These are phyloP conservation scores for Chlamydomonas urium DNA, from an alignment of 139 green algal genomes.

Conservation along the genomic window DNA sequence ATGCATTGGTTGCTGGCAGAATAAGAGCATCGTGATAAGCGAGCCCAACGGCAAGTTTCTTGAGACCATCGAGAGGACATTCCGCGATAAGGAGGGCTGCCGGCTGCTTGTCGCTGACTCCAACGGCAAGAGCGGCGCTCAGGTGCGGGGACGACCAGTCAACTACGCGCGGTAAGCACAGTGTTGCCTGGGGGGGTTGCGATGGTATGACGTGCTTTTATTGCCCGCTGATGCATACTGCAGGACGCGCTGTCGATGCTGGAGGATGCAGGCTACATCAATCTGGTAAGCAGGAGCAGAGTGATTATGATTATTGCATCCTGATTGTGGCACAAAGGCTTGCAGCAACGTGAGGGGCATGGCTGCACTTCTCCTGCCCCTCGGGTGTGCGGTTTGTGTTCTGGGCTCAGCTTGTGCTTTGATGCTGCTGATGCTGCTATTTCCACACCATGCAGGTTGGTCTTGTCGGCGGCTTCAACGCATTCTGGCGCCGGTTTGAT, in stretches of 20 bases:
- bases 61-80: not conserved
- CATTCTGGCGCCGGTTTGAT: conserved; percentile 11
- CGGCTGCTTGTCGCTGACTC: conserved; percentile 10
- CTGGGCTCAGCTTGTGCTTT: too few species aligned
- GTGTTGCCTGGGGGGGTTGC: not conserved
- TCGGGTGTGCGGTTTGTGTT: too few species aligned
- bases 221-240: too few species aligned
- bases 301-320: not conserved
- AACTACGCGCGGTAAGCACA: not conserved
- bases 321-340: not conserved
- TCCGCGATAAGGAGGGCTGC: not conserved
- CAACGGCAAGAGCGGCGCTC: not conserved
- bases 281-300: conserved; percentile 3
- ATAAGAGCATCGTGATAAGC: conserved; percentile 10
- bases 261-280: conserved; percentile 10
- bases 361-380: too few species aligned
- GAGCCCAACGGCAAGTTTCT: not conserved
- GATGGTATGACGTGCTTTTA: not conserved
- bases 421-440: too few species aligned
- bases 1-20: not conserved
- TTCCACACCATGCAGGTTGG: not conserved
- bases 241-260: conserved; percentile 12
- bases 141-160: not conserved
- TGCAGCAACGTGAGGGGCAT: too few species aligned
- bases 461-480: not conserved